Base-by-base conservation (phyloP, 768 basidiomycete species). In the Leccinum truebloodii region DNA sequence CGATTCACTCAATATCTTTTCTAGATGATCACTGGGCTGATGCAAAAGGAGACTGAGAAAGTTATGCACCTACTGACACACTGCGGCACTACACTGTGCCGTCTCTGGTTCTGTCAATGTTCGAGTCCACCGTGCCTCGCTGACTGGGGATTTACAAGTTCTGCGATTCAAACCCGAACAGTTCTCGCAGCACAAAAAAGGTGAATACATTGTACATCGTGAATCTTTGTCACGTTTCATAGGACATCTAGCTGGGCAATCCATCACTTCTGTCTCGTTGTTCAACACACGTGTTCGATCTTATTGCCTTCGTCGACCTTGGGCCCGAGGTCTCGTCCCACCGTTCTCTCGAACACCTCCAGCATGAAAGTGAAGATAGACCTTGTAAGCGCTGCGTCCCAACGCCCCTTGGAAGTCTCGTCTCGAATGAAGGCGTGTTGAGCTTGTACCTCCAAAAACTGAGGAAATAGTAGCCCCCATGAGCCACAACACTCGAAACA, bases 401-500 rank as follows among this genome's bases (percentile, higher is more conserved):
- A 98, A 57, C 96, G 84, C 2, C 94, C 95, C 73, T 97, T 98
- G 34, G 90, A 92, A 7, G 84, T 82, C 67, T 95, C 93, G 71
- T 96, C 95, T 6, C 95, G 87, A 62, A 98, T 89, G 75, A 98
- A 98, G 3, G 96, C 96, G 65, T 98, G 95, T 68, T 98, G 95
- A 0, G 95, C 96, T 73, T 97, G 94, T 14, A 98, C 94, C 73
- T 98, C 96, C 60, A 97, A 77, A 73, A 95, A 95, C 91, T 95
- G 70, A 13, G 10, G 22, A 50, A 57, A 37, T 13, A 55, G 32
- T 13, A 55, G 32, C 24, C 6, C 9, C 9, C 39, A 52, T 72
- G 5, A 63, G 59, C 6, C 56, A 26, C 53, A 22, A 52, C 54
- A 30, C 56, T 55, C 44, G 35, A 54, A 55, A 2, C n/a, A 24